Evolutionary conservation across 805 yeast genomes (phyloP), one percentile per base, ranked within the genome.

Genomic region (Cyberlindnera galapagoensis): DNA sequence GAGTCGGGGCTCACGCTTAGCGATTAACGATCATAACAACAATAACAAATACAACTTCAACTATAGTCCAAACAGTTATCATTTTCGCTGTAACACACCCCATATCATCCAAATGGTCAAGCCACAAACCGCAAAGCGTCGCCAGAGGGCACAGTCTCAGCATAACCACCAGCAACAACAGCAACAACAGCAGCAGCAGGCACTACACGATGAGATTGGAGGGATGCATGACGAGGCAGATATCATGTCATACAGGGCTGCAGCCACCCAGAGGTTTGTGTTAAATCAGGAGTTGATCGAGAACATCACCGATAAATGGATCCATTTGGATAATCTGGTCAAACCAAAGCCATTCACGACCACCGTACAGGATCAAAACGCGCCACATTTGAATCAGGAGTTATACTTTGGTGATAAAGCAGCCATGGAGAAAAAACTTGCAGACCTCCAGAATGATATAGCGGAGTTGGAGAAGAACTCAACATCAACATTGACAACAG

Each of bases 191-290:
- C 24, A 20, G 4, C 36, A 33, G 11, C 48, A 36, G 6, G 43
- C 36, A 14, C 21, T 35, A 6, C 49, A 42, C 9, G 50, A 47
- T 7, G 54, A 49, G 11, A 36, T 39, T 9, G 47, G 46, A 7
- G 45, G 51, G 3, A 36, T 51, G 30, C 76, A 71, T 39, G 77
- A 71, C 39, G 76, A 70, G 41, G 74, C 74, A 2, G 77, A 71
- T 42, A 62, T 71, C 30, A 64, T 71, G 47, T 62, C 67, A 6
- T 71, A 64, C 47, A 47, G 75, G 19, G 51, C 59, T 3, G 72
- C 67, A 30, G 71, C 73, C 1, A 52, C 65, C 14, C 51, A 56
- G 21, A 43, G 74, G 34, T 69, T 64, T 38, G 48, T 65, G 7
- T 51, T 59, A 26, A 71, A 71, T 44, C 76, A 69, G 28, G 76